Evolutionary conservation across 202 grass and related monocot species (phyloP), one percentile per base, ranked within the genome.

Genomic region (Eragrostis tef): DNA sequence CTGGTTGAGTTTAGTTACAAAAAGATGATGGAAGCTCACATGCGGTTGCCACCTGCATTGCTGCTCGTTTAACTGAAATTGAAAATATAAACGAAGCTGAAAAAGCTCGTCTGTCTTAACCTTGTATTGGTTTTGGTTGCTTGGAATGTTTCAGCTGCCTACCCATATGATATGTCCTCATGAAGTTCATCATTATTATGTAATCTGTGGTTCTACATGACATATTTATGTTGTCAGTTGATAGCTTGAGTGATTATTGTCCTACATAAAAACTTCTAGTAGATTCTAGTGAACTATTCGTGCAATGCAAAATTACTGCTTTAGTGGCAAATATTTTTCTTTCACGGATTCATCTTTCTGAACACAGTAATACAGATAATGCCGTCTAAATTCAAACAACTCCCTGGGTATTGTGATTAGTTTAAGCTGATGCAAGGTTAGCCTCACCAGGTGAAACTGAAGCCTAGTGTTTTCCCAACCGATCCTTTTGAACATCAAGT

Each of bases 241-340:
- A 46, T 53, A 71, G 14, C 58, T 54, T 34, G 26, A 80, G 44
- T 56, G n/a, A 67, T 24, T 39, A 49, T 58, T 67, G 26, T 44
- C 21, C 73, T 74, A 10, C 69, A 56, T 45, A 85, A 44, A 11
- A 29, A 59, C 21, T 69, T 74, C 2, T 66, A 45, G 27, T 65
- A 59, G 41, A 26, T 59, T 87, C 21, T 62, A 45, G 54, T 60
- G 24, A 54, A 79, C 24, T 66, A 48, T 67, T 3, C 48, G 51
- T 46, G 46, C 0, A 56, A 66, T 54, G 49, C 19, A 27, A 49
- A 68, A 29, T 50, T 9, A 49, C 29, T 31, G 42, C 17, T 13
- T 53, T 64, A 17, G 15, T 51, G 26, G 54, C 31, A 27, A 46
- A 45, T 48, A 48, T 47, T 26, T 26, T 85, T 25, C 67, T 42